These are phyloP conservation scores for Serpula lacrymans DNA, from an alignment of 768 basidiomycete genomes.

Conservation along the genomic window DNA sequence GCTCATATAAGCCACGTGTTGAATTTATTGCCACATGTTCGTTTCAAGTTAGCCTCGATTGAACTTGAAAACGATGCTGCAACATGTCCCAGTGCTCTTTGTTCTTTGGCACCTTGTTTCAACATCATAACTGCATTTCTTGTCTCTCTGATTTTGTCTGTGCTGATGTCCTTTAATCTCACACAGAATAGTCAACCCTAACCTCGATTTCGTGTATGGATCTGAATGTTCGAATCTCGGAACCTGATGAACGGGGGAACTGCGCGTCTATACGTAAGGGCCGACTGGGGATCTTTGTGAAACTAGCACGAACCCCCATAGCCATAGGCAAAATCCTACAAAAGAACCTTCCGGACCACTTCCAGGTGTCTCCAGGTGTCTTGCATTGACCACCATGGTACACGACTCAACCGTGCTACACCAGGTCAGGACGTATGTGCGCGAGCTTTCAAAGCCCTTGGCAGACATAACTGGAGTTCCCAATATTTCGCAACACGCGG, in stretches of 20 bases:
- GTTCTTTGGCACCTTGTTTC: not conserved
- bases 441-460: conserved; percentile 25
- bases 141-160: too few relatives aligned
- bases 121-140: not conserved
- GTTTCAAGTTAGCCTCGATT: too few relatives aligned
- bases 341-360: conserved; percentile 1
- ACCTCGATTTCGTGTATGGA: not conserved
- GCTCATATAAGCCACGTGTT: too few relatives aligned
- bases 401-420: conserved; percentile 18
- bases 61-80: conserved; percentile 8
- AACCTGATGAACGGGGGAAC: too few relatives aligned
- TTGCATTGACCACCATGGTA: not conserved
- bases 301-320: not conserved
- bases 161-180: not conserved
- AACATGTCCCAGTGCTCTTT: not conserved
- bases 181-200: not conserved
- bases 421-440: conserved; percentile 25
- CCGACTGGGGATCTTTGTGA: not conserved
- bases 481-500: conserved; percentile 53
- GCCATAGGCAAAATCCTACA: not conserved
- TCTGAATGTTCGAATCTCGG: not conserved
- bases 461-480: conserved; percentile 43
- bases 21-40: too few relatives aligned
- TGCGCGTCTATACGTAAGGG: too few relatives aligned
- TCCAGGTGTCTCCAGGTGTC: not conserved